Evolutionary conservation across 495 filamentous ascomycete genomes (phyloP).

Genomic region (Cryomyces minteri): DNA sequence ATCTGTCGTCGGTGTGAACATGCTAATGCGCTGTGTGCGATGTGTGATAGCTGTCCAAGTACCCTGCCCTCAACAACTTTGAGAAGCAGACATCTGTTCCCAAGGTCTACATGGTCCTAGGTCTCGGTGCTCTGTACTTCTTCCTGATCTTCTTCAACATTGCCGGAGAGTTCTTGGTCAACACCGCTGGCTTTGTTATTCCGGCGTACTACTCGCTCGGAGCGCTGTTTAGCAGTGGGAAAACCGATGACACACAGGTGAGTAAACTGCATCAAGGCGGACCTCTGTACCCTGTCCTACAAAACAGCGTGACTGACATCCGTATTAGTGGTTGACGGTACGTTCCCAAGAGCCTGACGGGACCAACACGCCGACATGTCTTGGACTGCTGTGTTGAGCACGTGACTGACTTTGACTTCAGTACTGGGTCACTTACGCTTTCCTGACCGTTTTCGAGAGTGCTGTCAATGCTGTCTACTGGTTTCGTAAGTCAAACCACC

Average conservation of each 20-base stretch:
- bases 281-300: not conserved
- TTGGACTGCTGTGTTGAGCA: constrained; percentile 2
- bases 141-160: constrained; percentile 99
- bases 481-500: constrained; percentile 47
- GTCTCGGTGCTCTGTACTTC: constrained; percentile 74
- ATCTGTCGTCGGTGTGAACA: too few relatives aligned
- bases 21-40: not conserved
- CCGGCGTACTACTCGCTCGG: constrained; percentile 91
- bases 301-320: constrained; percentile 2
- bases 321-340: constrained; percentile 46
- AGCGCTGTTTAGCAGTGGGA: constrained; percentile 67
- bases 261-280: constrained; percentile 9
- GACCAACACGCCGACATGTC: not conserved
- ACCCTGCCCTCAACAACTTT: constrained; percentile 84
- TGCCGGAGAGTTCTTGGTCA: constrained; percentile 88
- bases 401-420: constrained; percentile 24
- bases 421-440: constrained; percentile 96
- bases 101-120: constrained; percentile 90
- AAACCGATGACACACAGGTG: constrained; percentile 81
- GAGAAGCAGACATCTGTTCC: constrained; percentile 90
- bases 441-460: constrained; percentile 88
- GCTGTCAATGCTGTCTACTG: constrained; percentile 90
- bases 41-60: constrained; percentile 69
- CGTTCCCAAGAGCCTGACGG: constrained; percentile 11
- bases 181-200: constrained; percentile 84